Evolutionary conservation across 768 basidiomycete genomes (phyloP).

Genomic region (Kwoniella bestiolae): DNA sequence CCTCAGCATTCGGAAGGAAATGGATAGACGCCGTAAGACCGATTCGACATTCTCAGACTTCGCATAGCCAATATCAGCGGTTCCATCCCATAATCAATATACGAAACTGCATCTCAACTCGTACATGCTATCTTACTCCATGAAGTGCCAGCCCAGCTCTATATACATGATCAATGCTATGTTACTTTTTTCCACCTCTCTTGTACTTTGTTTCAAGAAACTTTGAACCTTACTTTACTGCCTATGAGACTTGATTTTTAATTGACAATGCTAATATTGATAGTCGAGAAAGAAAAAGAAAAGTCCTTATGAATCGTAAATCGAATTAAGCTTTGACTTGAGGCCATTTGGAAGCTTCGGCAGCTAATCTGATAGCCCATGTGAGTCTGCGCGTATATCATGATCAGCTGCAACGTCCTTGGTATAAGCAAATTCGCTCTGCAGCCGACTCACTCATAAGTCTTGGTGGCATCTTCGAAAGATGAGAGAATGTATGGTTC

Average conservation of each 20-base stretch:
- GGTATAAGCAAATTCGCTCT: too few relatives aligned
- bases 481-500: slow-evolving; percentile 80
- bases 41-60: too few relatives aligned
- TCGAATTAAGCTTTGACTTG: slow-evolving; percentile 18
- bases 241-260: neutral
- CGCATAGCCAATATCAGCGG: too few relatives aligned
- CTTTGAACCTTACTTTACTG: neutral
- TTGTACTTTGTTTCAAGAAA: neutral
- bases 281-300: neutral
- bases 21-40: too few relatives aligned
- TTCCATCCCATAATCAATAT: too few relatives aligned
- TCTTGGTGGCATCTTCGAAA: slow-evolving; percentile 82
- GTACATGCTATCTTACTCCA: neutral
- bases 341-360: slow-evolving; percentile 50
- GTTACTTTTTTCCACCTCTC: neutral
- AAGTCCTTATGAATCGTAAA: neutral
- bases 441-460: slow-evolving; percentile 68
- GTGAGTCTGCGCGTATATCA: slow-evolving; percentile 62
- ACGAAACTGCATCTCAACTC: neutral
- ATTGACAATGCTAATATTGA: neutral
- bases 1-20: too few relatives aligned
- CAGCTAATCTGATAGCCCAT: slow-evolving; percentile 77
- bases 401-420: too few relatives aligned
- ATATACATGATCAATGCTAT: neutral
- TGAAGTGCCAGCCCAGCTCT: neutral